Percentiles rank a stretch among this genome's conserved stretches.
Conservation (phyloP, 2,329 filamentous ascomycete genomes). For the Rutstroemia sp. region DNA sequence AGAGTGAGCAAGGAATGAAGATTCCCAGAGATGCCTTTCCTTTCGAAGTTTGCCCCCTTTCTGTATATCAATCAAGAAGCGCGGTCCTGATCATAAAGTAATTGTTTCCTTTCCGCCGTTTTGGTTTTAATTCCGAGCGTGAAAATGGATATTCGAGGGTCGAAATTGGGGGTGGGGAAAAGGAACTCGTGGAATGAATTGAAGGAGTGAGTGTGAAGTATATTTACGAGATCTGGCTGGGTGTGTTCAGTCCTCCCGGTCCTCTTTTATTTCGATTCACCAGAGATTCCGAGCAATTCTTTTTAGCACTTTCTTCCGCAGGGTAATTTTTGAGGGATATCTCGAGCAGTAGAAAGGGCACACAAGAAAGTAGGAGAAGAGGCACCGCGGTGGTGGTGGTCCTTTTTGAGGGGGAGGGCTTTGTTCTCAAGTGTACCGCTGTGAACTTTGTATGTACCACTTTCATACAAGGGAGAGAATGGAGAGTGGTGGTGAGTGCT, state of each 20-base stretch:
- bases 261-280: neutral
- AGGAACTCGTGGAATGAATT: neutral
- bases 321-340: too few relatives aligned
- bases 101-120: neutral
- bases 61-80: neutral
- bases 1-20: neutral
- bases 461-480: neutral
- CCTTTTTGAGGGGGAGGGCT: neutral
- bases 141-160: neutral
- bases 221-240: neutral
- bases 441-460: neutral
- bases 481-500: neutral
- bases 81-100: neutral
- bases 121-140: neutral
- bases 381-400: too few relatives aligned
- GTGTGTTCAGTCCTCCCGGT: too few relatives aligned
- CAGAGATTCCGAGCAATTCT: too few relatives aligned
- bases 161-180: neutral
- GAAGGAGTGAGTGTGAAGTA: neutral
- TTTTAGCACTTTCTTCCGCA: neutral
- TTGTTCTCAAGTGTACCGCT: neutral
- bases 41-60: conserved; percentile 4
- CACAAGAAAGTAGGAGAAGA: too few relatives aligned
- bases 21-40: neutral
- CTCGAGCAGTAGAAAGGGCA: too few relatives aligned